Evolutionary conservation across 306 rosid genomes (phyloP).

Genomic region (Lathyrus aphaca): DNA sequence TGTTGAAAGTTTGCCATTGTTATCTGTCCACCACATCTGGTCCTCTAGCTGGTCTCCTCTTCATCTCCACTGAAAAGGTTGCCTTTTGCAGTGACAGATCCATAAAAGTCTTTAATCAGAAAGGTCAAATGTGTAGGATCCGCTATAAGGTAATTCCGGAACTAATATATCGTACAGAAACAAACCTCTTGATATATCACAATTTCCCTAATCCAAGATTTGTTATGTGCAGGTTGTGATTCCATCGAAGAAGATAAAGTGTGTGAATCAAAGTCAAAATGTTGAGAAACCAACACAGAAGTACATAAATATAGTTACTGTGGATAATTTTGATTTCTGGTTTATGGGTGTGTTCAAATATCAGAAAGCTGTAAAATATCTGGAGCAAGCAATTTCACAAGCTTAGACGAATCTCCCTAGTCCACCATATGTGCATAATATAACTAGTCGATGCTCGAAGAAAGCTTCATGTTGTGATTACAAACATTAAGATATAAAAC

Average conservation of each 20-base stretch:
- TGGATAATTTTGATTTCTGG: too few relatives aligned
- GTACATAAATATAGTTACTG: conserved; percentile 36
- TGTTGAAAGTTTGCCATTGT: conserved; percentile 59
- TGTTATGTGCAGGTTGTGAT: conserved; percentile 32
- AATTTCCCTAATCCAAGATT: conserved; percentile 8
- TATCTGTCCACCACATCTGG: conserved; percentile 75
- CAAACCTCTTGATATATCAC: conserved; percentile 6
- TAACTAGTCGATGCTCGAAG: background rate
- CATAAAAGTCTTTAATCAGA: conserved; percentile 50
- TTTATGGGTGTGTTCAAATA: too few relatives aligned
- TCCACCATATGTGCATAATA: too few relatives aligned
- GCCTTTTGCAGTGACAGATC: conserved; percentile 84
- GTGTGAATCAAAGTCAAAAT: conserved; percentile 43
- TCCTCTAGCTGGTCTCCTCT: conserved; percentile 78
- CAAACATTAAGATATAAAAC: conserved; percentile 42
- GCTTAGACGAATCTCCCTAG: conserved; percentile 24
- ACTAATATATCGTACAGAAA: too few relatives aligned
- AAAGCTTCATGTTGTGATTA: background rate
- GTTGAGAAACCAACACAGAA: conserved; percentile 44
- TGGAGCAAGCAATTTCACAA: conserved; percentile 39
- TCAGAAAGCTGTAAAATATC: background rate
- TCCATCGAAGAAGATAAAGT: conserved; percentile 42
- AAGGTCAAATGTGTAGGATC: conserved; percentile 49
- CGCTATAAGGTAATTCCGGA: conserved; percentile 37
- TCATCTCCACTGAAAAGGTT: conserved; percentile 66